Base-by-base conservation (phyloP, 1,284 basidiomycete species). In the Anthracocystis setariae region DNA sequence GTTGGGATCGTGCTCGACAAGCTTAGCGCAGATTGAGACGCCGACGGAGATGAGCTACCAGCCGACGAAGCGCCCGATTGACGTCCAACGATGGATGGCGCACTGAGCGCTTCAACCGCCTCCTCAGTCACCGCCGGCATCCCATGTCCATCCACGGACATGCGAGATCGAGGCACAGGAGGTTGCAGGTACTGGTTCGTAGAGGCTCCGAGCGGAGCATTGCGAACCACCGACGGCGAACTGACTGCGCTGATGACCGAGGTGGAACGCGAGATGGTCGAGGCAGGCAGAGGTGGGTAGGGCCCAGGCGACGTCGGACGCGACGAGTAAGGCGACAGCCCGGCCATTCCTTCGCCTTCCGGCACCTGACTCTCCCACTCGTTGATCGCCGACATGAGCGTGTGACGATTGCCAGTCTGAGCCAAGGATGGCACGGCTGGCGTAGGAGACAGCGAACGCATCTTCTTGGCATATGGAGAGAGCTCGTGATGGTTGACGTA, bases 121-220 rank as follows among this genome's bases (percentile, higher is more conserved):
- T 61, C 48, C 25, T 56, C 58, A 48, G n/a, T 52, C 8, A 56
- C 49, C n/a, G 57, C 25, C 10, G 58, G 20, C 42, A 51, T 27
- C 23, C 42, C 63, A n/a, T 73, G 35, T 23, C 42, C 63, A 15
- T 73, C 69, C 8, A 35, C 46, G n/a, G 62, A 65, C 51, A 65
- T 60, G 17, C 61, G 58, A 35, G 74, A 70, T 4, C 63, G 58
- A n/a, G 77, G 46, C 12, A 67, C 48, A 13, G 75, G 71, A 15
- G 63, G 74, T 13, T 67, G 66, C 33, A 80, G 60, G 47, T 74
- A 74, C 39, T 72, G 72, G 56, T 76, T 77, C 29, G 76, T 76
- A n/a, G 79, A 67, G 7, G 79, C 72, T 18, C 78, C 80, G 5
- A 78, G 64, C 25, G 77, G 80, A 2, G 81, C 77, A 25, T 73